These are phyloP conservation scores for Haberlea rhodopensis DNA, from an alignment of 257 asterid genomes.

Conservation along the genomic window DNA sequence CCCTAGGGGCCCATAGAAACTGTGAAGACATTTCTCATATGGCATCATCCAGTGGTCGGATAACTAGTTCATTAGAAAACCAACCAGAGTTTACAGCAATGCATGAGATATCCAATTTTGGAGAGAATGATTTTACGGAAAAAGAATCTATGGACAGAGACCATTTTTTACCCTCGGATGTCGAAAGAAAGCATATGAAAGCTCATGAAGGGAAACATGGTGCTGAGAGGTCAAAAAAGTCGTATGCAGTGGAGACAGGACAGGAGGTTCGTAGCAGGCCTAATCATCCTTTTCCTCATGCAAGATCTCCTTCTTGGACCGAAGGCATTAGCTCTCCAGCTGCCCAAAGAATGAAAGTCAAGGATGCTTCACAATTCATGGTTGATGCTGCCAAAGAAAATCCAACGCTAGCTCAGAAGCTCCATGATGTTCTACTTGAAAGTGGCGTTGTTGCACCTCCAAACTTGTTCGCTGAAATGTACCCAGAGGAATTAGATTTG, in stretches of 20 bases:
- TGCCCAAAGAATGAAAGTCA: constrained; percentile 73
- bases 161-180: constrained; percentile 28
- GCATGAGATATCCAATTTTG: constrained; percentile 36
- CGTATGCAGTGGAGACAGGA: constrained; percentile 32
- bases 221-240: constrained; percentile 33
- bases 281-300: constrained; percentile 55
- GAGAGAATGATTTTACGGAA: constrained; percentile 31
- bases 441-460: constrained; percentile 98
- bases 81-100: constrained; percentile 28
- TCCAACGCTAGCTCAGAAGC: constrained; percentile 90
- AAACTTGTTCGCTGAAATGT: constrained; percentile 71
- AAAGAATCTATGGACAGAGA: constrained; percentile 31
- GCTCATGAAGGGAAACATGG: constrained; percentile 33
- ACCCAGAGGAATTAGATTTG: constrained; percentile 46
- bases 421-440: constrained; percentile 88
- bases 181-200: constrained; percentile 28
- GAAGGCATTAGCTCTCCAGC: constrained; percentile 98
- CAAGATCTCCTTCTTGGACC: constrained; percentile 98
- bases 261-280: constrained; percentile 47
- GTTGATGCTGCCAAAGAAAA: constrained; percentile 94
- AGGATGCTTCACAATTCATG: constrained; percentile 94
- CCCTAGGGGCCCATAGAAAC: constrained; percentile 50
- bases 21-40: constrained; percentile 37
- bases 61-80: constrained; percentile 38
- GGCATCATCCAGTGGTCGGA: constrained; percentile 44